Evolutionary conservation across 2,329 filamentous ascomycete species (phyloP).

Genomic region (Furcasterigmium sp.): DNA sequence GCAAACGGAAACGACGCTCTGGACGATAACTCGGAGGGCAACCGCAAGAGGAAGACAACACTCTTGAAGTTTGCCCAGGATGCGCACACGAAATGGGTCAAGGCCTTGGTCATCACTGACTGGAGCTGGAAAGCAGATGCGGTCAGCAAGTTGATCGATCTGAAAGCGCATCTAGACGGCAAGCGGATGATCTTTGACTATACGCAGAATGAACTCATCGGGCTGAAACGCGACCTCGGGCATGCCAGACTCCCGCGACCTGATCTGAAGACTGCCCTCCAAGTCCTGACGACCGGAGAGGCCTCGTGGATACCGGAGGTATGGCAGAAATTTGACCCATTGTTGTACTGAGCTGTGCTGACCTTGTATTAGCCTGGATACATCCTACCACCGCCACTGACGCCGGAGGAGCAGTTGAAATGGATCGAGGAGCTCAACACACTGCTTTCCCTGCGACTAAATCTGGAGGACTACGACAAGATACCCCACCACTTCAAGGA

Average conservation of each 20-base stretch:
- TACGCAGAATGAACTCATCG: conserved; percentile 58
- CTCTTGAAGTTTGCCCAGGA: conserved; percentile 75
- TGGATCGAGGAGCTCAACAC: conserved; percentile 80
- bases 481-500: conserved; percentile 70
- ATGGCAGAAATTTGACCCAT: conserved; percentile 25
- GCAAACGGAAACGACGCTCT: conserved; percentile 27
- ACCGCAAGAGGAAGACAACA: conserved; percentile 68
- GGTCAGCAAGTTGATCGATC: conserved; percentile 83
- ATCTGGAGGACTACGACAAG: conserved; percentile 73
- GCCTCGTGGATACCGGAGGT: conserved; percentile 76
- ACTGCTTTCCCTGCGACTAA: conserved; percentile 74
- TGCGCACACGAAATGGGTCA: conserved; percentile 84
- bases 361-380: conserved; percentile 59
- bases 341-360: neutral
- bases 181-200: conserved; percentile 56
- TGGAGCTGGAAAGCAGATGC: conserved; percentile 79
- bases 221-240: conserved; percentile 68
- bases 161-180: conserved; percentile 68
- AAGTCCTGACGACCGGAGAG: conserved; percentile 74
- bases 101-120: conserved; percentile 82
- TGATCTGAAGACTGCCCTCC: conserved; percentile 83
- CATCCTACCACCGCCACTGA: conserved; percentile 66
- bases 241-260: conserved; percentile 78
- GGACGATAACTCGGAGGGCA: conserved; percentile 58
- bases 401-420: conserved; percentile 64